Conservation (phyloP, 2,329 filamentous ascomycete genomes). For the Stenocarpella maydis region DNA sequence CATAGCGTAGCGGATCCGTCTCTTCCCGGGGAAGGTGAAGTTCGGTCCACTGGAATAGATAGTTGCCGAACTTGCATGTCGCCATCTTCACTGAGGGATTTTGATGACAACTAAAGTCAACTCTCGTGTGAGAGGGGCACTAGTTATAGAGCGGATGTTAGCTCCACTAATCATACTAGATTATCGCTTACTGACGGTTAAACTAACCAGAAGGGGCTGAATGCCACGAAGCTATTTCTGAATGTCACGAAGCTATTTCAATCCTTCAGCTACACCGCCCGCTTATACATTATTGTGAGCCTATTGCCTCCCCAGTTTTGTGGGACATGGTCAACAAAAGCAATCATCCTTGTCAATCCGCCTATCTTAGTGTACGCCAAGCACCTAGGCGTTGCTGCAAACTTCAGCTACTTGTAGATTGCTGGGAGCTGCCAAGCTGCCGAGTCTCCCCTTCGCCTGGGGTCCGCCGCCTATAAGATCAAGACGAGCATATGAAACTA, state of each 20-base stretch:
- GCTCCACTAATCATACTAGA: not conserved
- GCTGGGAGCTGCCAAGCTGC: not conserved
- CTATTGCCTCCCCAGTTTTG: no score
- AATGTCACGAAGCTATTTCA: no score
- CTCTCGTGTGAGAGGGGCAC: not conserved
- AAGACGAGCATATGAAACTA: not conserved
- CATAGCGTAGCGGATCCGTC: slow-evolving; percentile 2
- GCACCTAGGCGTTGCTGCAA: not conserved
- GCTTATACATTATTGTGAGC: not conserved
- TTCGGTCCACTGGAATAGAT: not conserved
- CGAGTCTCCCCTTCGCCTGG: no score
- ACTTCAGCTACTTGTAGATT: not conserved
- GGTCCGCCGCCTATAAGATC: not conserved
- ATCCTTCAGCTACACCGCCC: not conserved
- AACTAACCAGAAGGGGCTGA: not conserved
- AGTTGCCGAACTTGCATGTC: slow-evolving; percentile 4
- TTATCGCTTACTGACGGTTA: no score
- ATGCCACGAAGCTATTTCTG: not conserved
- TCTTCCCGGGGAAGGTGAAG: not conserved
- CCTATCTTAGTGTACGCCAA: not conserved
- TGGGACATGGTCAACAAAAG: not conserved
- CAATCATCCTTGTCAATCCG: not conserved
- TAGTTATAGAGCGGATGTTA: not conserved
- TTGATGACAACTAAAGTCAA: not conserved
- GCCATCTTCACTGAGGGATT: not conserved